Evolutionary conservation across 495 filamentous ascomycete species (phyloP).

Genomic region (Penicillium tannophilum): DNA sequence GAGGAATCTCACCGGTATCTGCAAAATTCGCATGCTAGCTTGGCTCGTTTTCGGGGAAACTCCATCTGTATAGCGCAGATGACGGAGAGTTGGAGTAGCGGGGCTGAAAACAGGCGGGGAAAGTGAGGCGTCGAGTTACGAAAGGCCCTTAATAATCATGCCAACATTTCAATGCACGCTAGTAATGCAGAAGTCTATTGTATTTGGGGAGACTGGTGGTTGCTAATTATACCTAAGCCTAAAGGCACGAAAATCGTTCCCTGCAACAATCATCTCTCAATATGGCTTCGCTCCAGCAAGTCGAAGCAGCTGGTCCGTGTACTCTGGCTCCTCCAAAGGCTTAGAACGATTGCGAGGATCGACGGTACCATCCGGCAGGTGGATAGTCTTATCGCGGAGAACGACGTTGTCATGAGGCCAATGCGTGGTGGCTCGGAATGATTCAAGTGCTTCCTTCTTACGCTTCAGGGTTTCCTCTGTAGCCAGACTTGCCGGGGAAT

Average conservation of each 20-base stretch:
- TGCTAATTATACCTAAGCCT: not conserved
- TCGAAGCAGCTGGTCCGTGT: slow-evolving; percentile 33
- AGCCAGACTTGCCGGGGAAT: slow-evolving; percentile 39
- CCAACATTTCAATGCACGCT: not conserved
- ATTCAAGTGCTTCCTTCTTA: slow-evolving; percentile 40
- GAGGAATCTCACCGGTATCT: slow-evolving; percentile 12
- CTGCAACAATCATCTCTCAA: slow-evolving; percentile 6
- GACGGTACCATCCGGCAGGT: slow-evolving; percentile 28
- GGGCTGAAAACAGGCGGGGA: not conserved
- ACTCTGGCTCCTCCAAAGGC: slow-evolving; percentile 35
- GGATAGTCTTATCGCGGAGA: slow-evolving; percentile 19
- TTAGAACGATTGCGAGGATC: slow-evolving; percentile 38
- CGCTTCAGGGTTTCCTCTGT: slow-evolving; percentile 29
- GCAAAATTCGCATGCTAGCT: slow-evolving; percentile 26
- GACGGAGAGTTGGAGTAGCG: slow-evolving; percentile 6
- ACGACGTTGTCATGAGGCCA: slow-evolving; percentile 44
- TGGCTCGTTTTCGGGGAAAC: slow-evolving; percentile 24
- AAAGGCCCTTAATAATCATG: slow-evolving; percentile 6
- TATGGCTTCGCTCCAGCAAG: slow-evolving; percentile 39
- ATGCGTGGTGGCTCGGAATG: slow-evolving; percentile 42
- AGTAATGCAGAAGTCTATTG: not conserved
- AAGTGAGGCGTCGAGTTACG: not conserved
- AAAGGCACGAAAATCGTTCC: not conserved
- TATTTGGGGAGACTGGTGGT: not conserved
- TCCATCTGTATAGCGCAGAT: slow-evolving; percentile 10